Evolutionary conservation across 306 rosid species (phyloP), one percentile per base, ranked within the genome.

Genomic region (Cicer arietinum): DNA sequence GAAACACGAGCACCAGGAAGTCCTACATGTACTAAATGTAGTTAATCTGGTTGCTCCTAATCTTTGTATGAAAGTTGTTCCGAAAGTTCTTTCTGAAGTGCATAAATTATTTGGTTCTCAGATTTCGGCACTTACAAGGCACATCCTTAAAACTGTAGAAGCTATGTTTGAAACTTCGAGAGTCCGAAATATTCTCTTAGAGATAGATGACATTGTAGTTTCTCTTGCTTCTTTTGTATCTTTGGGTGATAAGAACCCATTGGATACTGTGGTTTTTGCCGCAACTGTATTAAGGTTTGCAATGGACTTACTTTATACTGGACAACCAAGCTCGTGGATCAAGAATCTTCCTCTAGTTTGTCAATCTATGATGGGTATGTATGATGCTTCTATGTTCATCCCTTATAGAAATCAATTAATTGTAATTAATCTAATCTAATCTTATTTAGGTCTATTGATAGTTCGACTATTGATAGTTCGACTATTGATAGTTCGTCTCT

Each of bases 361-460:
- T 79, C 81, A 86, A 68, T 87, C 93, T 71, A 8, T 89, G 79
- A 84, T 90, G 43, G 96, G 98, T 94, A 87, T 58, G 84, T 85
- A 79, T 69, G 77, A 52, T 73, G 81, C 50, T 51, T 74, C 62
- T 66, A 17, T 75, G 66, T 74, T 44, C 10, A 74, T 53, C 54
- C 37, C 35, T 57, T 67, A 12, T 53, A 14, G 63, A 72, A 62
- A 14, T 66, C 35, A 37, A 68, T 80, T 45, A 51, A 42, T 67
- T 67, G 70, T 44, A 44, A 37, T 66, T 3, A 8, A 69, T 75
- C 50, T 30, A 35, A 53, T 50, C 51, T 40, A 4, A 69, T 75
- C 50, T 30, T 20, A 53, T 50, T 57, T 40, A 4, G 35, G 67
- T 14, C 64, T 41, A 30, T 77, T 7, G 68, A 56, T 64, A 57